Evolutionary conservation across 768 basidiomycete species (phyloP).

Genomic region (Rhizopogon vesiculosus): DNA sequence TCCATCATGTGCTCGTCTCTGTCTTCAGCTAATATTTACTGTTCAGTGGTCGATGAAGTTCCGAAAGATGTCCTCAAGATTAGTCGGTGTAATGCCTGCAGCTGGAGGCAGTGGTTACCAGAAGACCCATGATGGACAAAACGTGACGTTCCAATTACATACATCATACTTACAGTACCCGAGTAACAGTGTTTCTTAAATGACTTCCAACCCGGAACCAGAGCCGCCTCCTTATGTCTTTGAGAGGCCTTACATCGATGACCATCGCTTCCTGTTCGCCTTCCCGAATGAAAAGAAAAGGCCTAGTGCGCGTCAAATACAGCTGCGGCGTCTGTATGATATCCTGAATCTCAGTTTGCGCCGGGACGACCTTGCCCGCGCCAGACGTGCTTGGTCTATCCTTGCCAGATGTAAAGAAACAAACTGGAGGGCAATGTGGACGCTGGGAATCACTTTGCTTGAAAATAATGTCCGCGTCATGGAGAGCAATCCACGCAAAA

Average conservation of each 20-base stretch:
- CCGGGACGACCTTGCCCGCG: conserved; percentile 57
- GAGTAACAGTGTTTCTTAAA: neutral
- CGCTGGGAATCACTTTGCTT: conserved; percentile 56
- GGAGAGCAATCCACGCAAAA: conserved; percentile 28
- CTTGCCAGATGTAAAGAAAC: conserved; percentile 76
- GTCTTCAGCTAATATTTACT: conserved; percentile 9
- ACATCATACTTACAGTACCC: neutral
- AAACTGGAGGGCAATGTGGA: conserved; percentile 71
- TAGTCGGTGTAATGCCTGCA: neutral
- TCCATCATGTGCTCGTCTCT: conserved; percentile 43
- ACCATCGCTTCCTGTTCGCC: conserved; percentile 58
- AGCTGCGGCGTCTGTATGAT: conserved; percentile 73
- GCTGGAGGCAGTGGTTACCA: neutral
- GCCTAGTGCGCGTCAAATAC: conserved; percentile 57
- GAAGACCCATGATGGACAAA: neutral
- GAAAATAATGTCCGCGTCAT: conserved; percentile 26
- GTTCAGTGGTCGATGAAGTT: neutral
- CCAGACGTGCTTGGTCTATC: conserved; percentile 68
- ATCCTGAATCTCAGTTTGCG: conserved; percentile 68
- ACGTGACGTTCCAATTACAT: neutral
- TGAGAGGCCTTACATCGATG: conserved; percentile 1
- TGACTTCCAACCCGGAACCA: neutral
- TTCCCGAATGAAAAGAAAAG: conserved; percentile 47
- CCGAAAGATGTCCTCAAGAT: neutral
- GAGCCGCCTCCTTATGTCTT: neutral